A percentile compares a stretch with the other conserved stretches of the same genome.
phyloP scores from a whole-genome alignment of 306 rosid genomes.

The Biancaea sappan region DNA sequence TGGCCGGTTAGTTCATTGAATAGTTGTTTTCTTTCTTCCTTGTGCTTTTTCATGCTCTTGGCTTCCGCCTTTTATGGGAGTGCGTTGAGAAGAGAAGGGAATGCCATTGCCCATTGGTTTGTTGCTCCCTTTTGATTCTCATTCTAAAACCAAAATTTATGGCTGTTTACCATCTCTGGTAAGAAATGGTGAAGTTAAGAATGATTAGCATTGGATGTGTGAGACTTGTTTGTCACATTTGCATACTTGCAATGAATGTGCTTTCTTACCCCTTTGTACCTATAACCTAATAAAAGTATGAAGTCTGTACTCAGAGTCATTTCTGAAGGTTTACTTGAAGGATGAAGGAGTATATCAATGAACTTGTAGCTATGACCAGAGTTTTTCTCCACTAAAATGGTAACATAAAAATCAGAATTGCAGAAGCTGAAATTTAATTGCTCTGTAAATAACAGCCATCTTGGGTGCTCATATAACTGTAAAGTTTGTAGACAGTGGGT shows the following conservation, averaged over 20 bases:
- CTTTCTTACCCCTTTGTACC: slow-evolving; percentile 29
- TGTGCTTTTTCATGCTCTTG: slow-evolving; percentile 23
- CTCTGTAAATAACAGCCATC: background rate
- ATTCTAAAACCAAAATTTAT: slow-evolving; percentile 6
- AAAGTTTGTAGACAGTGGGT: background rate
- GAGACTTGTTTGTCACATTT: slow-evolving; percentile 28
- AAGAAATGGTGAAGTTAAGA: slow-evolving; percentile 31
- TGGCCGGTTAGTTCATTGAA: slow-evolving; percentile 71
- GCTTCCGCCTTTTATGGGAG: slow-evolving; percentile 21
- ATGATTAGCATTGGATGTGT: slow-evolving; percentile 32
- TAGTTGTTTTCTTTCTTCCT: slow-evolving; percentile 40
- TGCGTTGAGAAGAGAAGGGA: slow-evolving; percentile 6
- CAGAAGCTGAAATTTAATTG: slow-evolving; percentile 15
- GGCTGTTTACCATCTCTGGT: slow-evolving; percentile 32
- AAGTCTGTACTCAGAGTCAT: background rate
- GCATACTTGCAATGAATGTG: slow-evolving; percentile 36
- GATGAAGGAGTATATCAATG: slow-evolving; percentile 30
- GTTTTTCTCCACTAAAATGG: slow-evolving; percentile 10
- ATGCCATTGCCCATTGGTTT: slow-evolving; percentile 39
- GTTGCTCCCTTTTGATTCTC: background rate
- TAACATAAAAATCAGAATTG: slow-evolving; percentile 1
- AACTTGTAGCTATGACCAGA: background rate
- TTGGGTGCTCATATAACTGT: background rate
- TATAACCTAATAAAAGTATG: slow-evolving; percentile 32
- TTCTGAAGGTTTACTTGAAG: slow-evolving; percentile 19